phyloP scores from a whole-genome alignment of 768 basidiomycete species.

The Hypsizygus marmoreus region DNA sequence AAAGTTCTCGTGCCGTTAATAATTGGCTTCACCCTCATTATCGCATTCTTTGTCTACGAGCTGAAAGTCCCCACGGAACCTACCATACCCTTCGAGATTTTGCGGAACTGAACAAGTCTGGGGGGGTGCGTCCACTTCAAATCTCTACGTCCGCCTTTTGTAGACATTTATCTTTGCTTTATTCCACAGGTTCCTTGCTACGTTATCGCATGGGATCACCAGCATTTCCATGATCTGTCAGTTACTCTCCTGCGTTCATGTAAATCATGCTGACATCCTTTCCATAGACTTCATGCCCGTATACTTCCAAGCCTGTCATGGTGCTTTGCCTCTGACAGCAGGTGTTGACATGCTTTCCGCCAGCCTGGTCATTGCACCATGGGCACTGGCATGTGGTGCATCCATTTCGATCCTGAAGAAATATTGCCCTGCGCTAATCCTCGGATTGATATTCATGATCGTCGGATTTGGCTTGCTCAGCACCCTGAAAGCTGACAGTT shows the following conservation, averaged over 20 bases:
- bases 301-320: constrained; percentile 48
- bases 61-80: constrained; percentile 23
- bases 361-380: constrained; percentile 35
- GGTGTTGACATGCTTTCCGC: constrained; percentile 37
- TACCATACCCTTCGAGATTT: constrained; percentile 16
- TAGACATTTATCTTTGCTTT: background rate
- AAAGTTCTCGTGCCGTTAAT: constrained; percentile 43
- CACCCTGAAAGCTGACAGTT: constrained; percentile 16
- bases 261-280: too few species aligned
- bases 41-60: constrained; percentile 43
- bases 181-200: constrained; percentile 29
- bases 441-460: constrained; percentile 3
- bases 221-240: constrained; percentile 23
- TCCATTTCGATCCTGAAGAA: too few species aligned
- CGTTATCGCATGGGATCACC: constrained; percentile 30
- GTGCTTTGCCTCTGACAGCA: constrained; percentile 35
- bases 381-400: constrained; percentile 28
- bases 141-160: too few species aligned
- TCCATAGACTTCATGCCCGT: constrained; percentile 39
- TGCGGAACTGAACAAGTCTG: constrained; percentile 37
- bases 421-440: constrained; percentile 1
- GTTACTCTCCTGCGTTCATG: background rate
- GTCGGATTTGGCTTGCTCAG: constrained; percentile 30
- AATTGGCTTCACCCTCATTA: constrained; percentile 41
- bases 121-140: constrained; percentile 40